phyloP scores from a whole-genome alignment of 352 stramenopile species.

The Peronospora farinosa region DNA sequence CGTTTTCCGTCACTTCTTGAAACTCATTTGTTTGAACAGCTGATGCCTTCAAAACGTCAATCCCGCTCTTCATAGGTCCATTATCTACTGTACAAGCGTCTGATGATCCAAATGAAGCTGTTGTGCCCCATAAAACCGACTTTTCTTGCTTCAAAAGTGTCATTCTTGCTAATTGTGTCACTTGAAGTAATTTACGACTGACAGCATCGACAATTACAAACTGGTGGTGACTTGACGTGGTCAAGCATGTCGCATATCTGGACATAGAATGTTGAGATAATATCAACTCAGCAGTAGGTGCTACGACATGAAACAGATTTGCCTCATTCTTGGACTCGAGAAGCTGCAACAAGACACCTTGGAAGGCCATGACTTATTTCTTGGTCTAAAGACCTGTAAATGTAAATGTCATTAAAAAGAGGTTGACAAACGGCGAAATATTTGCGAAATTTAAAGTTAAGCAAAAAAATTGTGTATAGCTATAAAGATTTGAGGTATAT shows the following conservation, averaged over 20 bases:
- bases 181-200: conserved; percentile 46
- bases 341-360: conserved; percentile 53
- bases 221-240: conserved; percentile 40
- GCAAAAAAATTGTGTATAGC: too few relatives aligned
- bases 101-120: conserved; percentile 6
- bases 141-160: conserved; percentile 31
- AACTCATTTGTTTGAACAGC: too few relatives aligned
- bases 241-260: conserved; percentile 13
- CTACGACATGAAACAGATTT: conserved; percentile 50
- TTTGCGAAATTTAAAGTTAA: too few relatives aligned
- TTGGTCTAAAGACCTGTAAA: too few relatives aligned
- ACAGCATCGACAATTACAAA: conserved; percentile 48
- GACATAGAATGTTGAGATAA: conserved; percentile 19
- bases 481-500: too few relatives aligned
- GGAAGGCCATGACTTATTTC: conserved; percentile 49
- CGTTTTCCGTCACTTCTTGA: not conserved
- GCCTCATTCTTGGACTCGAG: conserved; percentile 23
- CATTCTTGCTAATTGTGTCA: conserved; percentile 41
- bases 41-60: not conserved
- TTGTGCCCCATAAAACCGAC: conserved; percentile 48
- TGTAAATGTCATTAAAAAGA: conserved; percentile 8
- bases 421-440: too few relatives aligned
- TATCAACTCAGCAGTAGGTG: conserved; percentile 37
- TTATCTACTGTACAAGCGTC: conserved; percentile 15
- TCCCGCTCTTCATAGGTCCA: conserved; percentile 12